These are phyloP conservation scores for Nicotiana benthamiana DNA, from an alignment of 257 asterid genomes.

Conservation along the genomic window DNA sequence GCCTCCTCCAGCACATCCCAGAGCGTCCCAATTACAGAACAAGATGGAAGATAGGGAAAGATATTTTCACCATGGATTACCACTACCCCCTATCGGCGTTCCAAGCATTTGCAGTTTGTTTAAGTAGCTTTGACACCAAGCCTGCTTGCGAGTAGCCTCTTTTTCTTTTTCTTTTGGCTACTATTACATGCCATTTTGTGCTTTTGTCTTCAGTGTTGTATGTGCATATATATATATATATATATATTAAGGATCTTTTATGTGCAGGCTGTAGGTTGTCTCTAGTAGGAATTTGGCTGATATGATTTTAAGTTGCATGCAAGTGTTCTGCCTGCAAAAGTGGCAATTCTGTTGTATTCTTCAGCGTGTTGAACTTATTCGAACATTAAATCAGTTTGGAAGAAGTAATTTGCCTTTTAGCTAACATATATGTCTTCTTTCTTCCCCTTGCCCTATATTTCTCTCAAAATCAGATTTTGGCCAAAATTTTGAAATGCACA, in stretches of 20 bases:
- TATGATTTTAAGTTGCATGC: neutral
- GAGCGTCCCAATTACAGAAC: constrained; percentile 34
- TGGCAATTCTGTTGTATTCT: neutral
- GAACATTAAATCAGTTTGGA: neutral
- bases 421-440: neutral
- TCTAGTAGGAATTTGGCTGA: neutral
- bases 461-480: neutral
- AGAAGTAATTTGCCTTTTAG: neutral
- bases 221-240: too few relatives aligned
- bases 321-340: neutral
- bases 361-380: neutral
- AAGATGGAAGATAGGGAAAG: constrained; percentile 68
- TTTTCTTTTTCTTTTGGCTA: neutral
- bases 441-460: neutral
- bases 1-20: constrained; percentile 31
- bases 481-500: neutral
- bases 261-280: neutral
- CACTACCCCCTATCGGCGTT: constrained; percentile 64
- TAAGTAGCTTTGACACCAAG: constrained; percentile 66
- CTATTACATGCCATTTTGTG: neutral
- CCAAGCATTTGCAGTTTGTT: constrained; percentile 62
- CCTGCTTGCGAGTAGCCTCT: constrained; percentile 50
- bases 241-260: neutral
- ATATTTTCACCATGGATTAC: constrained; percentile 69
- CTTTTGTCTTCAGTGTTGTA: neutral